Conservation (phyloP, 2,329 filamentous ascomycete species). For the Paracamarosporium sp. region DNA sequence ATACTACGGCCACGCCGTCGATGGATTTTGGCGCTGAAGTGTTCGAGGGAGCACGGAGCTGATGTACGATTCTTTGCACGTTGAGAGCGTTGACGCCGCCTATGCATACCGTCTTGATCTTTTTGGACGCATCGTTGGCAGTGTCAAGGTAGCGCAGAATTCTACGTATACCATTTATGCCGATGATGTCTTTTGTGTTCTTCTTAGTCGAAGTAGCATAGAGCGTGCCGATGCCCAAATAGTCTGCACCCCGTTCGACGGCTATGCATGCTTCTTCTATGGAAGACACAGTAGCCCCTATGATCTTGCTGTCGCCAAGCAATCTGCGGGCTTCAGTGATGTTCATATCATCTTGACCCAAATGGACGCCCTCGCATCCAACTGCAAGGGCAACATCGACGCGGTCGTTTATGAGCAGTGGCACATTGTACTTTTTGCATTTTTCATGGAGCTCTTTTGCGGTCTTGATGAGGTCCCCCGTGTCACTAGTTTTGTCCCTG, state of each 20-base stretch:
- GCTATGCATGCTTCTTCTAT: constrained; percentile 75
- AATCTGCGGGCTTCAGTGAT: constrained; percentile 71
- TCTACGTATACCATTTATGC: constrained; percentile 71
- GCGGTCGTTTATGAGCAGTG: constrained; percentile 90
- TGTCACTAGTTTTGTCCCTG: constrained; percentile 85
- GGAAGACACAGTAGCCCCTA: constrained; percentile 85
- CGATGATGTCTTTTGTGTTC: constrained; percentile 83
- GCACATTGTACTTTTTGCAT: constrained; percentile 72
- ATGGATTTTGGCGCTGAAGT: constrained; percentile 61
- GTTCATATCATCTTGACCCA: constrained; percentile 92
- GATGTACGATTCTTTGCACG: constrained; percentile 74
- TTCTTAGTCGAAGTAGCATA: constrained; percentile 84
- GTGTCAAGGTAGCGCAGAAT: constrained; percentile 69
- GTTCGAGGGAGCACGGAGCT: constrained; percentile 59
- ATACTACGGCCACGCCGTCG: constrained; percentile 86
- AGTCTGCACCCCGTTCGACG: constrained; percentile 79
- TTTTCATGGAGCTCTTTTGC: constrained; percentile 75
- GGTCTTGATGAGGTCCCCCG: constrained; percentile 71
- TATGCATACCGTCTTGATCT: constrained; percentile 73
- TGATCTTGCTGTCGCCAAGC: constrained; percentile 78
- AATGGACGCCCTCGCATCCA: constrained; percentile 88
- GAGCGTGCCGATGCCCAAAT: constrained; percentile 89
- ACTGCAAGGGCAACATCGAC: constrained; percentile 87
- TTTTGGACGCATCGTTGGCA: constrained; percentile 30
- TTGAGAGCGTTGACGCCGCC: constrained; percentile 85